These are phyloP conservation scores for Tagetes patula DNA, from an alignment of 129 eudicot species.

Conservation along the genomic window DNA sequence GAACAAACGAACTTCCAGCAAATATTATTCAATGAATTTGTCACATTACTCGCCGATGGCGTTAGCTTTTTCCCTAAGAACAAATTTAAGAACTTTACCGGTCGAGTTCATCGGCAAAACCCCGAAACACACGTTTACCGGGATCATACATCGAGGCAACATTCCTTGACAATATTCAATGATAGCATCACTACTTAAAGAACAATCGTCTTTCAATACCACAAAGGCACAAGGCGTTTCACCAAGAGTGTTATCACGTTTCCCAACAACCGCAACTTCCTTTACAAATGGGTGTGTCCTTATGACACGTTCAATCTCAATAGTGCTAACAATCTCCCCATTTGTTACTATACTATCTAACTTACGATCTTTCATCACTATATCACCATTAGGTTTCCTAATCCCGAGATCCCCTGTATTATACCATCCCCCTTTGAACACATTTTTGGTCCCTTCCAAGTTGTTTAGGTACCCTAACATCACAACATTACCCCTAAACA, in stretches of 20 bases:
- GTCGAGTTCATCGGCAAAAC: slow-evolving; percentile 56
- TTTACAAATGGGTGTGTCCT: slow-evolving; percentile 47
- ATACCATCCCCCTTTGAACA: slow-evolving; percentile 60
- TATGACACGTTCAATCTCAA: slow-evolving; percentile 56
- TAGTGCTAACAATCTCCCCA: slow-evolving; percentile 51
- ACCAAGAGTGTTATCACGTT: slow-evolving; percentile 35
- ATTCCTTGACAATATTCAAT: slow-evolving; percentile 38
- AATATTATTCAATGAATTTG: neutral
- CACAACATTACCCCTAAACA: slow-evolving; percentile 56
- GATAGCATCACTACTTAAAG: slow-evolving; percentile 30
- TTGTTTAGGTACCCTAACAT: slow-evolving; percentile 67
- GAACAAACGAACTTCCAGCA: too few species aligned
- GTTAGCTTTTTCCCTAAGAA: slow-evolving; percentile 51
- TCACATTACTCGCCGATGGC: neutral
- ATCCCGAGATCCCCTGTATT: slow-evolving; percentile 60
- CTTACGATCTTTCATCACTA: slow-evolving; percentile 53
- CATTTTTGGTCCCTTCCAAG: slow-evolving; percentile 32
- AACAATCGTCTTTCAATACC: slow-evolving; percentile 40
- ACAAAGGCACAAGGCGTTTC: slow-evolving; percentile 61
- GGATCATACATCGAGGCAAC: slow-evolving; percentile 49
- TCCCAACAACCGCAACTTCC: slow-evolving; percentile 66
- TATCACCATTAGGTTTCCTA: slow-evolving; percentile 40
- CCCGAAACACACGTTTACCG: slow-evolving; percentile 36
- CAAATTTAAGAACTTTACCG: slow-evolving; percentile 56
- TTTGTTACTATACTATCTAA: slow-evolving; percentile 30